These are phyloP conservation scores for Secale cereale DNA, from an alignment of 176 grass and related monocot species.

Conservation along the genomic window DNA sequence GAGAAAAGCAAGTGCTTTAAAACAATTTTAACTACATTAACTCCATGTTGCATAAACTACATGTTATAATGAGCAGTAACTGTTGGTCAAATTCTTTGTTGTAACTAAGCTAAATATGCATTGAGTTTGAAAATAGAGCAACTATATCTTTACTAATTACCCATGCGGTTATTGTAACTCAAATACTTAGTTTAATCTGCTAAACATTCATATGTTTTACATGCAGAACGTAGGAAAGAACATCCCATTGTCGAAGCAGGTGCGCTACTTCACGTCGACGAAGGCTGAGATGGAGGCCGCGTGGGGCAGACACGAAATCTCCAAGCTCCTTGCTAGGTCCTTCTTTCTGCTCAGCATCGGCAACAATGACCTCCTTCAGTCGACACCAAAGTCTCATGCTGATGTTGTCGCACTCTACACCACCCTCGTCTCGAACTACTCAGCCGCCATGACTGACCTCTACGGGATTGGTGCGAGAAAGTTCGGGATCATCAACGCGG, in stretches of 20 bases:
- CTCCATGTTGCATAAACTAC: no score
- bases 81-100: no score
- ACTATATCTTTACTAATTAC: no score
- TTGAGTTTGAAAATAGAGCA: no score
- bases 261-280: neutral
- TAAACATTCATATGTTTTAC: neutral
- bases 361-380: constrained; percentile 35
- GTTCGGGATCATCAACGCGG: constrained; percentile 30
- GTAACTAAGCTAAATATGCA: no score
- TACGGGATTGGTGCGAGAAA: constrained; percentile 40
- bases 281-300: neutral
- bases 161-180: no score
- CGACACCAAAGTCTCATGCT: neutral
- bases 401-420: neutral
- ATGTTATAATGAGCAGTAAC: no score
- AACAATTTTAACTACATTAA: no score
- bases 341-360: constrained; percentile 28
- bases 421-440: constrained; percentile 34
- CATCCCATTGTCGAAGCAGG: constrained; percentile 40
- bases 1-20: no score
- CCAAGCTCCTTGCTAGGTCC: constrained; percentile 13
- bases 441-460: constrained; percentile 12
- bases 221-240: neutral
- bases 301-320: neutral
- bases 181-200: no score